Evolutionary conservation across 257 asterid species (phyloP).

Genomic region (Handroanthus guayacan): DNA sequence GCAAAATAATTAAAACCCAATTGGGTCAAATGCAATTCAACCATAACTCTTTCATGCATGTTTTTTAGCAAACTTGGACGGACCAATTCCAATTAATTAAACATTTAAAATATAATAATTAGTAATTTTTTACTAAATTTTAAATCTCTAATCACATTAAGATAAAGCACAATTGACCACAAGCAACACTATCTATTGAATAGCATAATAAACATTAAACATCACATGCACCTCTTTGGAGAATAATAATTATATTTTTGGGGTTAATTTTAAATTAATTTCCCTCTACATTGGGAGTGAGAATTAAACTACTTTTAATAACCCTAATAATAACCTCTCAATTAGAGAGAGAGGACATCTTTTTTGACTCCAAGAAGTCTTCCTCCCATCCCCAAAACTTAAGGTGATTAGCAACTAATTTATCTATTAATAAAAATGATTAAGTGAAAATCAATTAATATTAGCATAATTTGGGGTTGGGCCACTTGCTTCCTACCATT

Average conservation of each 20-base stretch:
- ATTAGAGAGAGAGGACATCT: slow-evolving; percentile 35
- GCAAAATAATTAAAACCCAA: too few species aligned
- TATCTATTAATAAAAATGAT: slow-evolving; percentile 27
- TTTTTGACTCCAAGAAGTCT: slow-evolving; percentile 47
- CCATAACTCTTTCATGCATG: too few species aligned
- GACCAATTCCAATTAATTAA: too few species aligned
- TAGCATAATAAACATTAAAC: slow-evolving; percentile 58
- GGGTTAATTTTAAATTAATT: slow-evolving; percentile 31
- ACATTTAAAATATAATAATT: too few species aligned
- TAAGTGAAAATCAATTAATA: slow-evolving; percentile 21
- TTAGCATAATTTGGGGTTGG: slow-evolving; percentile 38
- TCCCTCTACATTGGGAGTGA: slow-evolving; percentile 46
- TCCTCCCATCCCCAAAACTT: slow-evolving; percentile 43
- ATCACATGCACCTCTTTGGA: slow-evolving; percentile 58
- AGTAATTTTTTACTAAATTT: slow-evolving; percentile 17
- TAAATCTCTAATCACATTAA: neutral
- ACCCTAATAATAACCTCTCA: slow-evolving; percentile 51
- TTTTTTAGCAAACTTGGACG: too few species aligned
- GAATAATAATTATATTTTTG: slow-evolving; percentile 22
- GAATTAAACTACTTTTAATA: slow-evolving; percentile 47
- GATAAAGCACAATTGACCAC: slow-evolving; percentile 44
- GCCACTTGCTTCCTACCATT: slow-evolving; percentile 14
- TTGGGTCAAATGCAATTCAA: too few species aligned
- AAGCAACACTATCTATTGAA: slow-evolving; percentile 66
- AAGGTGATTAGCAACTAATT: slow-evolving; percentile 33